phyloP scores from a whole-genome alignment of 495 filamentous ascomycete genomes.

The Hypoxylon rickii region DNA sequence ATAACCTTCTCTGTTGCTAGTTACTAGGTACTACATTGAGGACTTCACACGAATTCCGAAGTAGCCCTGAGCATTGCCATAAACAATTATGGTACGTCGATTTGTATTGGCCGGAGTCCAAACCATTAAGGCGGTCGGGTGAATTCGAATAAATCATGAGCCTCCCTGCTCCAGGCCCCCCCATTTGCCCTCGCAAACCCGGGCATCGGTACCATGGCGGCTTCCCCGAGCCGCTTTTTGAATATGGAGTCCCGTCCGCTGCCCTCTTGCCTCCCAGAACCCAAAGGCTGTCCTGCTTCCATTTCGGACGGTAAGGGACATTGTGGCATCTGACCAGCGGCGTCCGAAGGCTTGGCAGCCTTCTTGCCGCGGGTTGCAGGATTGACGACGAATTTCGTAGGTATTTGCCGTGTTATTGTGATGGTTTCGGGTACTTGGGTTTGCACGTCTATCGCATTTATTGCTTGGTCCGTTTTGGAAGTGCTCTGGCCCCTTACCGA shows the following conservation, averaged over 20 bases:
- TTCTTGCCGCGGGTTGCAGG: conserved; percentile 56
- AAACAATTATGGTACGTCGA: too few relatives aligned
- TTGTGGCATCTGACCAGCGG: conserved; percentile 49
- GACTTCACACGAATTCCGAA: neutral
- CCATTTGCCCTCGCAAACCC: conserved; percentile 47
- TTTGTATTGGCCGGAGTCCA: too few relatives aligned
- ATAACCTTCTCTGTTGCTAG: too few relatives aligned
- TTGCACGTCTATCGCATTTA: conserved; percentile 1
- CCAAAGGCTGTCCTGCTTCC: neutral
- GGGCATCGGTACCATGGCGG: conserved; percentile 23
- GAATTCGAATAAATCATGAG: conserved; percentile 54
- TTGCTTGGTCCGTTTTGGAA: conserved; percentile 3
- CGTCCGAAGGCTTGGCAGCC: conserved; percentile 53
- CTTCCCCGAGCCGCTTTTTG: conserved; percentile 28
- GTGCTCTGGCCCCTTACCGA: conserved; percentile 3
- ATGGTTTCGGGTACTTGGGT: neutral
- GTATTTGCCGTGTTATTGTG: conserved; percentile 7
- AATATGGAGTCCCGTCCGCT: conserved; percentile 18
- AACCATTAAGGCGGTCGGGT: conserved; percentile 45
- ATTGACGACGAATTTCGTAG: conserved; percentile 37
- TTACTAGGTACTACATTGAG: too few relatives aligned
- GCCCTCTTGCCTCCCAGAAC: conserved; percentile 3
- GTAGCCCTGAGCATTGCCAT: neutral
- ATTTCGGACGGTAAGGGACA: conserved; percentile 42
- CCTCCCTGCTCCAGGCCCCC: conserved; percentile 59